Evolutionary conservation across 2,329 filamentous ascomycete genomes (phyloP), one percentile per base, ranked within the genome.

Genomic region (Phialophora chinensis): DNA sequence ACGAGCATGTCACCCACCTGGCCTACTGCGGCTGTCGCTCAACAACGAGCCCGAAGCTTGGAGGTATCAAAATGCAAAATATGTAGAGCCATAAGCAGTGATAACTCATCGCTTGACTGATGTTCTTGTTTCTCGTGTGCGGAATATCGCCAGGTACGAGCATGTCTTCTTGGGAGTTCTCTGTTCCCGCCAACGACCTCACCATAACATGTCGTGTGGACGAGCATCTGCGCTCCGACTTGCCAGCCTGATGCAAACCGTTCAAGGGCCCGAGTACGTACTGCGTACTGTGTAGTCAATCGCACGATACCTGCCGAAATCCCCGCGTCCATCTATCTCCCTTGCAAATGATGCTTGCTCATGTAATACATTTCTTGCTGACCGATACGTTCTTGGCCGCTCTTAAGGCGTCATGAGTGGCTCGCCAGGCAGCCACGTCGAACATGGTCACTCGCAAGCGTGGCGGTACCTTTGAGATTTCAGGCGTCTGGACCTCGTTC

Each of bases 331-430:
- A 20, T 12, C 14, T 25, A 17, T 42, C 42, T 52, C 35, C 52
- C 52, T 35, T 44, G 42, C 52, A 44, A 29, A 11, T 44, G 4
- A 50, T 38, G 27, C 33, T 59, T 59, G 66, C 58, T 67, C 66
- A 67, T 67, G 66, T 67, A 67, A 67, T 62, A 65, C 53, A 49
- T 50, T 65, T 65, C 66, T 58, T 68, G 69, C 69, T 71, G 63
- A 71, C 65, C 63, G 65, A 69, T 68, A 49, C 12, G 25, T 14
- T 27, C 47, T 64, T 66, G 60, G 50, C 60, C 20, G 23, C 29
- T 42, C 38, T 50, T 12, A 42, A 12, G 33, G 52, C 53, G 23
- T 58, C 54, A 29, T 63, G 38, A 57, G 38, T 57, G 23, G 52
- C 33, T 33, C 52, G 23, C 29, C 49, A 33, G 31, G 20, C n/a